phyloP scores from a whole-genome alignment of 805 yeast genomes.

The Kuraishia capsulata region DNA sequence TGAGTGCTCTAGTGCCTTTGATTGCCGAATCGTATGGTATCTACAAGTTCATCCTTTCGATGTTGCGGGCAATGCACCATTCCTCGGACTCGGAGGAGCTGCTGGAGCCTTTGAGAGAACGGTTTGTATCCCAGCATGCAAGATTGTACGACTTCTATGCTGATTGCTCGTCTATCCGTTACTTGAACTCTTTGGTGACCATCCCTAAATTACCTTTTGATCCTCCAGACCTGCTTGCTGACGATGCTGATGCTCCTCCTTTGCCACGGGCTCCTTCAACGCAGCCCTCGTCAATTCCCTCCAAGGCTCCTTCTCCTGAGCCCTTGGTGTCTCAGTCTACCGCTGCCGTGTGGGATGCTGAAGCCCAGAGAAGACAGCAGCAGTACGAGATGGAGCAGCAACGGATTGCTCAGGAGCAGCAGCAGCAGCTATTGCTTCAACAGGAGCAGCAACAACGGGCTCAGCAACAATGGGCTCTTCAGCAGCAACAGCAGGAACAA shows the following conservation, averaged over 20 bases:
- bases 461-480: constrained; percentile 66
- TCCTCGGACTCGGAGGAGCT: constrained; percentile 59
- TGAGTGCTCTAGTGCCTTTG: constrained; percentile 81
- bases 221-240: constrained; percentile 48
- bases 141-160: constrained; percentile 77
- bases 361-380: constrained; percentile 34
- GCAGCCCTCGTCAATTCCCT: constrained; percentile 16
- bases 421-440: constrained; percentile 55
- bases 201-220: constrained; percentile 58
- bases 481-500: constrained; percentile 60
- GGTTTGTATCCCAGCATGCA: constrained; percentile 63
- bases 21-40: constrained; percentile 91
- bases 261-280: constrained; percentile 15
- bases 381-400: constrained; percentile 51
- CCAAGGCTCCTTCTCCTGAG: constrained; percentile 30
- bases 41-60: constrained; percentile 78
- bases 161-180: constrained; percentile 80
- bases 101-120: constrained; percentile 59
- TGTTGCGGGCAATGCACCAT: constrained; percentile 82
- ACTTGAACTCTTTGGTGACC: constrained; percentile 70
- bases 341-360: constrained; percentile 32
- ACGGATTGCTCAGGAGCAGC: constrained; percentile 51
- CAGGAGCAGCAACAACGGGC: constrained; percentile 62
- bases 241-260: constrained; percentile 33
- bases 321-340: constrained; percentile 47